A percentile compares a stretch with the other conserved stretches of the same genome.
phyloP scores from a whole-genome alignment of 2,329 filamentous ascomycete species.

The Elsinoe australis region DNA sequence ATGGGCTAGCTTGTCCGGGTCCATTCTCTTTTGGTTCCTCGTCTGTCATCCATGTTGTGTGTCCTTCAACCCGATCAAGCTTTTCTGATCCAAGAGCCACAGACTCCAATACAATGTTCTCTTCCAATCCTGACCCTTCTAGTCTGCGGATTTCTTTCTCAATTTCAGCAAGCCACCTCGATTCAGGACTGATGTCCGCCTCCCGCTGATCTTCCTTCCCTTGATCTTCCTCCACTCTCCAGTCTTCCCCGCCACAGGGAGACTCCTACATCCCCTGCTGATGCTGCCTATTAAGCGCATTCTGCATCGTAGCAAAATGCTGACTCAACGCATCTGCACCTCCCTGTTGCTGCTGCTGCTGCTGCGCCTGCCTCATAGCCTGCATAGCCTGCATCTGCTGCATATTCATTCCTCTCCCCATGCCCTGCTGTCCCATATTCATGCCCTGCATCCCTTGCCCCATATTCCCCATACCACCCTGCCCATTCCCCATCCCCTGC shows the following conservation, averaged over 20 bases:
- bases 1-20: too few species aligned
- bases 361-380: conserved; percentile 23
- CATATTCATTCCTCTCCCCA: conserved; percentile 16
- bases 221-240: not conserved
- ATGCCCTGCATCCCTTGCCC: conserved; percentile 21
- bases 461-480: conserved; percentile 19
- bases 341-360: conserved; percentile 20
- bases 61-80: too few species aligned
- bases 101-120: too few species aligned
- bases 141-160: too few species aligned
- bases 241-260: not conserved
- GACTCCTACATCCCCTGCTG: conserved; percentile 10
- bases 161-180: too few species aligned
- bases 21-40: too few species aligned
- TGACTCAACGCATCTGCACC: conserved; percentile 21
- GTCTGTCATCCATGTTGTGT: too few species aligned
- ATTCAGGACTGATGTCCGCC: not conserved
- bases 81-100: too few species aligned
- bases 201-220: not conserved
- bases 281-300: conserved; percentile 24
- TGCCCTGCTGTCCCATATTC: conserved; percentile 22
- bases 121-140: too few species aligned
- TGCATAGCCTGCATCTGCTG: conserved; percentile 22
- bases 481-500: conserved; percentile 20
- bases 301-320: conserved; percentile 29